Evolutionary conservation across 495 filamentous ascomycete genomes (phyloP).

Genomic region (Penicillium robsamsonii): DNA sequence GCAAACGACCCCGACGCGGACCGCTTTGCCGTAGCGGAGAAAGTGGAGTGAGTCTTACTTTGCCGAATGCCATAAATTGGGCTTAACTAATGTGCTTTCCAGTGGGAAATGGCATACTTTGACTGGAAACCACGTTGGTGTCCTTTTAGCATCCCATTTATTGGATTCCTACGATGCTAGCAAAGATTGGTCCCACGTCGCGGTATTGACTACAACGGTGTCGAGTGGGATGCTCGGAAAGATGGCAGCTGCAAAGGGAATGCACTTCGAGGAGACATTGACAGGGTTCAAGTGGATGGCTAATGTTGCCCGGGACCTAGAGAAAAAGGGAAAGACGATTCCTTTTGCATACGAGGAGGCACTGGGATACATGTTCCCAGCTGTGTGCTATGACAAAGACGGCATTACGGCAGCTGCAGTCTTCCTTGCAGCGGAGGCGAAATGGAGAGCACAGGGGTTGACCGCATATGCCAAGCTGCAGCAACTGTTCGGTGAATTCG

Average conservation of each 20-base stretch:
- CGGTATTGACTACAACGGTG: slow-evolving; percentile 63
- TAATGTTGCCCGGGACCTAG: slow-evolving; percentile 44
- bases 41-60: slow-evolving; percentile 41
- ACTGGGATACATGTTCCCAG: slow-evolving; percentile 71
- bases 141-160: slow-evolving; percentile 59
- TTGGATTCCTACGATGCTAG: slow-evolving; percentile 42
- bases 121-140: slow-evolving; percentile 68
- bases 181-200: slow-evolving; percentile 37
- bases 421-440: slow-evolving; percentile 56
- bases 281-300: slow-evolving; percentile 79
- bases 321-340: slow-evolving; percentile 48
- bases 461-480: slow-evolving; percentile 61
- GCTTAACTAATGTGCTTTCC: background rate
- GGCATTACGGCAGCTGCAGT: slow-evolving; percentile 64
- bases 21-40: slow-evolving; percentile 66
- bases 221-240: slow-evolving; percentile 63
- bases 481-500: slow-evolving; percentile 58
- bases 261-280: slow-evolving; percentile 61
- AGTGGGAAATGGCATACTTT: slow-evolving; percentile 59
- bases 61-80: background rate
- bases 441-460: slow-evolving; percentile 53
- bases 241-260: slow-evolving; percentile 56
- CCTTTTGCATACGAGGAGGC: slow-evolving; percentile 71
- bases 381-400: slow-evolving; percentile 68
- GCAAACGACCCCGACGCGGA: slow-evolving; percentile 75